A percentile compares a stretch with the other conserved stretches of the same genome.
Evolutionary conservation across 2,329 filamentous ascomycete species (phyloP).

Genomic region (Fusarium humuli): DNA sequence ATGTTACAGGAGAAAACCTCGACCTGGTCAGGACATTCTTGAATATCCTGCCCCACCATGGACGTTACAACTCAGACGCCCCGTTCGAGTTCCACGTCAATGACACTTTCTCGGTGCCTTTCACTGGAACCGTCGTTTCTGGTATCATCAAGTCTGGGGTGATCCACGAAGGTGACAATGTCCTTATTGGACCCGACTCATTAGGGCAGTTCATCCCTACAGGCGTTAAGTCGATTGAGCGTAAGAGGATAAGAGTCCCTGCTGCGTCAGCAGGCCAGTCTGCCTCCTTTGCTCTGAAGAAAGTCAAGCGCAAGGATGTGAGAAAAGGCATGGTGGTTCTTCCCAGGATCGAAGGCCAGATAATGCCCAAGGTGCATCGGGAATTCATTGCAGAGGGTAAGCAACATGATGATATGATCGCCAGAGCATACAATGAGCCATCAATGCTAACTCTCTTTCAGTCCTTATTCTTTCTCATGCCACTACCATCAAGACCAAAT

Average conservation of each 20-base stretch:
- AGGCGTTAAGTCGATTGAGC: constrained; percentile 90
- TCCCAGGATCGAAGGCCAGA: constrained; percentile 80
- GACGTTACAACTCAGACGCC: constrained; percentile 87
- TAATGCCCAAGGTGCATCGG: constrained; percentile 75
- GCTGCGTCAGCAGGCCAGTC: constrained; percentile 92
- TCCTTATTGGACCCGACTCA: constrained; percentile 90
- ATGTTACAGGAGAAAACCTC: constrained; percentile 92
- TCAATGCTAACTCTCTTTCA: constrained; percentile 46
- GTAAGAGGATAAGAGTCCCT: constrained; percentile 90
- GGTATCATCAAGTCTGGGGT: constrained; percentile 91
- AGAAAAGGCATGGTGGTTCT: constrained; percentile 98
- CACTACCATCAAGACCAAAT: constrained; percentile 95
- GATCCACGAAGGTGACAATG: constrained; percentile 88
- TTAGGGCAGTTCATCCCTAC: constrained; percentile 91
- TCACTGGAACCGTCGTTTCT: constrained; percentile 94
- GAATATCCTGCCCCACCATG: constrained; percentile 94
- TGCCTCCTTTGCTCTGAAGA: constrained; percentile 89
- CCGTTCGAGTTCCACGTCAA: constrained; percentile 97
- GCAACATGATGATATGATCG: constrained; percentile 6
- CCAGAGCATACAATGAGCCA: background rate
- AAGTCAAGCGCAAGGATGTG: constrained; percentile 89
- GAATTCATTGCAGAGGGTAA: constrained; percentile 83
- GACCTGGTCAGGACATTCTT: constrained; percentile 92
- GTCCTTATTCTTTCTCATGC: constrained; percentile 95
- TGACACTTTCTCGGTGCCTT: constrained; percentile 97